Evolutionary conservation across 306 rosid species (phyloP).

Genomic region (Macrotyloma uniflorum): DNA sequence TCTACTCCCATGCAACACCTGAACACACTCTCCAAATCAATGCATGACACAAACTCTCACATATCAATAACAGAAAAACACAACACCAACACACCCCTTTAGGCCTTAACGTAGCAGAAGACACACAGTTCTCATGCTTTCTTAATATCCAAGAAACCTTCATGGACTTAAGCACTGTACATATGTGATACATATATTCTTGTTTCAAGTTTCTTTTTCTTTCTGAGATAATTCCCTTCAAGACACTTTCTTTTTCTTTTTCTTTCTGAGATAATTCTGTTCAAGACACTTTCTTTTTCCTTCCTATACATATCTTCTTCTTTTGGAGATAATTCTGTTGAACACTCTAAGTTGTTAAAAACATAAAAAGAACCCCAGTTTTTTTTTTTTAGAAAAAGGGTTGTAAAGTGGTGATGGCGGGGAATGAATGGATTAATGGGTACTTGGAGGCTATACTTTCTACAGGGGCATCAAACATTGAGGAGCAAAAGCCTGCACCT

Average conservation of each 20-base stretch:
- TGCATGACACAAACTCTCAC: neutral
- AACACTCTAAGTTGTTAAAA: neutral
- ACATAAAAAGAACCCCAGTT: neutral
- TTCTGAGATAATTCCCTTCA: neutral
- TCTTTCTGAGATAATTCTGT: neutral
- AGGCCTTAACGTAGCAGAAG: neutral
- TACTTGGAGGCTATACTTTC: conserved; percentile 88
- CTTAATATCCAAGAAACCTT: conserved; percentile 38
- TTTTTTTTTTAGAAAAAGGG: neutral
- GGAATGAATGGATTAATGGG: conserved; percentile 95
- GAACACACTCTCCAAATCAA: neutral
- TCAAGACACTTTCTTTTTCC: too few species aligned
- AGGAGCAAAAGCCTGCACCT: conserved; percentile 68
- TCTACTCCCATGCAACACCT: neutral
- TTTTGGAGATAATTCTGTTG: neutral
- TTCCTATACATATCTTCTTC: neutral
- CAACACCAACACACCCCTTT: neutral
- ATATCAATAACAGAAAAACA: conserved; percentile 3
- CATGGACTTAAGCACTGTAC: neutral
- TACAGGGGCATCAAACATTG: conserved; percentile 74
- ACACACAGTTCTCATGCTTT: conserved; percentile 1
- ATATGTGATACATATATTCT: neutral
- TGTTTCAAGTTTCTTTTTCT: neutral
- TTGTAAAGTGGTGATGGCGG: conserved; percentile 62
- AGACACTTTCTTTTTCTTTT: neutral